Conservation (phyloP, 1,139 yeast genomes). For the Pichia terricola region DNA sequence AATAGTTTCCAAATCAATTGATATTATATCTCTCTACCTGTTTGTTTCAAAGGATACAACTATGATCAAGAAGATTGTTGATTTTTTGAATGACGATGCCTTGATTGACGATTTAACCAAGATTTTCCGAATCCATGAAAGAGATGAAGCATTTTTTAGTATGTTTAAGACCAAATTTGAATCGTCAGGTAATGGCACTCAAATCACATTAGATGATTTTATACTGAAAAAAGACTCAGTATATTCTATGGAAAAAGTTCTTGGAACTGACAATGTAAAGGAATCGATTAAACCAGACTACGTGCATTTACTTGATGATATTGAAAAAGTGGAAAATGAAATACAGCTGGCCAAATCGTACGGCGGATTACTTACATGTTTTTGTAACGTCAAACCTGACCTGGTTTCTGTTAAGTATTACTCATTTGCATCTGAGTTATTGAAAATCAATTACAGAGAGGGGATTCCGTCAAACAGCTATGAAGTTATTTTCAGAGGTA, state of each 20-base stretch:
- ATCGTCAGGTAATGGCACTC: conserved; percentile 37
- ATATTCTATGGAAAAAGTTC: conserved; percentile 13
- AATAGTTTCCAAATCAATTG: conserved; percentile 52
- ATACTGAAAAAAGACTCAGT: conserved; percentile 1
- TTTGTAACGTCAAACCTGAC: conserved; percentile 31
- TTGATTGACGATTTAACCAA: conserved; percentile 28
- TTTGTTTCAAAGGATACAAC: conserved; percentile 38
- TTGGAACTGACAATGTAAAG: conserved; percentile 37
- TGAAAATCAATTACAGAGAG: conserved; percentile 43
- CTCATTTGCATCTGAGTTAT: conserved; percentile 38
- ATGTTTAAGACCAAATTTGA: conserved; percentile 37
- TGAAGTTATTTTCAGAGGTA: conserved; percentile 44
- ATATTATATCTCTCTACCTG: conserved; percentile 62
- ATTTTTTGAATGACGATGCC: conserved; percentile 32
- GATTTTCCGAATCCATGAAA: conserved; percentile 32
- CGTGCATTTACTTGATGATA: conserved; percentile 49
- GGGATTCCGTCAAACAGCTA: conserved; percentile 43
- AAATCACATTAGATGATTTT: conserved; percentile 28
- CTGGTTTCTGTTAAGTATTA: conserved; percentile 30
- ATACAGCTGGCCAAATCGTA: conserved; percentile 61
- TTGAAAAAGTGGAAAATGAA: conserved; percentile 61
- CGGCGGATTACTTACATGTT: conserved; percentile 69
- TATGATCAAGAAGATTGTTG: conserved; percentile 34
- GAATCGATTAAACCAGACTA: conserved; percentile 40
- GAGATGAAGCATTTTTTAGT: conserved; percentile 37